Conservation (phyloP, 2,329 filamentous ascomycete genomes). For the Aspergillus brunneoviolaceus region DNA sequence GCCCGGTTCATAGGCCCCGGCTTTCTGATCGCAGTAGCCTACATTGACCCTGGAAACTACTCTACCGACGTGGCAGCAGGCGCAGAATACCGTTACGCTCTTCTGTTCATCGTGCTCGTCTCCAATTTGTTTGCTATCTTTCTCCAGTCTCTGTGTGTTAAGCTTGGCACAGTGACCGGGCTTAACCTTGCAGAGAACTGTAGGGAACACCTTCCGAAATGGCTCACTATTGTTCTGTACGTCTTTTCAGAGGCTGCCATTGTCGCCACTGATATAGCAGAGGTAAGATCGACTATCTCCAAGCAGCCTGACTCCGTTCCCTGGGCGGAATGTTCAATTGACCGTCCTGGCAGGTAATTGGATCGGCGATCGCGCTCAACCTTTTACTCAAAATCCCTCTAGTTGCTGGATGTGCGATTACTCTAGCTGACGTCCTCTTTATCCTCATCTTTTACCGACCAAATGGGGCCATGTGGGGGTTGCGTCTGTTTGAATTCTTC, state of each 20-base stretch:
- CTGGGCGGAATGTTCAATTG: background rate
- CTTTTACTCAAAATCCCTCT: constrained; percentile 55
- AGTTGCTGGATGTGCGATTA: constrained; percentile 58
- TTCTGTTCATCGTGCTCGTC: constrained; percentile 49
- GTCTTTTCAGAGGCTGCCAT: constrained; percentile 65
- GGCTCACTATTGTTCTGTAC: constrained; percentile 64
- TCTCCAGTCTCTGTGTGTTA: constrained; percentile 52
- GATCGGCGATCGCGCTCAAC: constrained; percentile 58
- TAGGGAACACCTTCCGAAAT: constrained; percentile 63
- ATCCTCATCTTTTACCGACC: constrained; percentile 58
- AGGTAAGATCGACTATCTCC: constrained; percentile 43
- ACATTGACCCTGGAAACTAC: constrained; percentile 53
- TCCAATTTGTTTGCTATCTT: constrained; percentile 52
- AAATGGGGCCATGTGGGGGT: constrained; percentile 51
- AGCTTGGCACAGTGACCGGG: constrained; percentile 68
- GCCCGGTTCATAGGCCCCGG: constrained; percentile 48
- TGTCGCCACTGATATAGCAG: constrained; percentile 69
- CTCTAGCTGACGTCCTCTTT: constrained; percentile 56
- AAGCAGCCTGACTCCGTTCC: background rate
- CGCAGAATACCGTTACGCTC: constrained; percentile 44
- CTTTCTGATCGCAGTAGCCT: constrained; percentile 50
- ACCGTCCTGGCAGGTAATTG: constrained; percentile 49
- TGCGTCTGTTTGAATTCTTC: constrained; percentile 56
- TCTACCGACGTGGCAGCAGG: constrained; percentile 51
- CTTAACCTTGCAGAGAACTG: constrained; percentile 67